phyloP scores from a whole-genome alignment of 306 rosid genomes.

The Psophocarpus tetragonolobus region DNA sequence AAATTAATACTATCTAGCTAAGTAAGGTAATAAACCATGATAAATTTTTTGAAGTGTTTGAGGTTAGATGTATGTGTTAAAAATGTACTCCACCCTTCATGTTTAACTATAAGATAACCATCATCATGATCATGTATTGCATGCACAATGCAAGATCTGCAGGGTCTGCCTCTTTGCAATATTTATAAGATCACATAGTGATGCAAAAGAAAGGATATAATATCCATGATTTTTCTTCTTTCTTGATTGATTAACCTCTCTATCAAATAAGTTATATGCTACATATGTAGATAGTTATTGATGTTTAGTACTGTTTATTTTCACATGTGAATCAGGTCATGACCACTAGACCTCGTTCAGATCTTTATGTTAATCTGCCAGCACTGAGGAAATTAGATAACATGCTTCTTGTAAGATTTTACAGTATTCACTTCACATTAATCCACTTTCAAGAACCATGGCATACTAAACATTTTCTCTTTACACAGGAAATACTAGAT shows the following conservation, averaged over 20 bases:
- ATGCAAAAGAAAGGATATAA: not conserved
- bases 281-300: not conserved
- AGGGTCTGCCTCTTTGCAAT: not conserved
- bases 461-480: conserved; percentile 29
- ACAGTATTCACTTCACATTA: not conserved
- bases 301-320: not conserved
- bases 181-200: not conserved
- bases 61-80: not conserved
- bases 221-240: not conserved
- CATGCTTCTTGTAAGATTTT: conserved; percentile 87
- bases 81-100: not conserved
- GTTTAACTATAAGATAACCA: not conserved
- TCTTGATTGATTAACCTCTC: not conserved
- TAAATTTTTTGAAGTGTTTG: not conserved
- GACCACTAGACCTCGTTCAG: conserved; percentile 85
- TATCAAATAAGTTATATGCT: not conserved
- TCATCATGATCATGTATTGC: not conserved
- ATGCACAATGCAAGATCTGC: not conserved
- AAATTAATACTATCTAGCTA: not conserved
- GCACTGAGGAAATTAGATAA: conserved; percentile 86
- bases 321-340: conserved; percentile 64
- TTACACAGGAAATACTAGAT: conserved; percentile 73
- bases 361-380: conserved; percentile 91
- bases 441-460: not conserved
- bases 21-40: not conserved